Evolutionary conservation across 2,329 filamentous ascomycete genomes (phyloP), one percentile per base, ranked within the genome.

Genomic region (Xylaria sp.): DNA sequence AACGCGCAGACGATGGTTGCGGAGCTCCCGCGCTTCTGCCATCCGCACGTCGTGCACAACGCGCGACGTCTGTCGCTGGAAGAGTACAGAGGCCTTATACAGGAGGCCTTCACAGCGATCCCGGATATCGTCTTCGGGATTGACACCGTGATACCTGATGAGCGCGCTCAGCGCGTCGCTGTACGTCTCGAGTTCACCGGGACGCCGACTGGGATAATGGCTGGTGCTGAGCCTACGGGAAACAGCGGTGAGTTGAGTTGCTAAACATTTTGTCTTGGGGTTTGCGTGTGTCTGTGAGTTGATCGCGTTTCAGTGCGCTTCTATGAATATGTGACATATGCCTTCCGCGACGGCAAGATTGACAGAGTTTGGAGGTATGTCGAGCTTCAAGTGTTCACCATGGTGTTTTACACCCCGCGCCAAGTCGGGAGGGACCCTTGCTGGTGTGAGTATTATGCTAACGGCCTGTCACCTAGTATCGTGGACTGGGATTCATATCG

Each of bases 271-370:
- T 47, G 45, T 31, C 45, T 47, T 23, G 45, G 23, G 25, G 15
- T 6, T 14, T 47, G 21, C 28, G 31, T 42, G 7, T 9, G 12
- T 23, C n/a, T 12, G 17, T 42, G 46, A 51, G 42, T 55, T 52
- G 19, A 57, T 23, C 25, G 21, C 15, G 25, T 31, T 33, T 23
- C 49, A 60, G 73, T 77, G 6, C 53, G 42, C 9, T 75, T 78
- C 53, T 56, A 62, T 28, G 76, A 78, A 66, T 72, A 75, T 50
- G 76, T 73, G 28, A 74, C 75, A 17, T 79, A 78, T 55, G 68
- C 69, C 53, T 72, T 78, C 37, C 64, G 71, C 14, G 68, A 60
- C 1, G 76, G 75, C 4, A 77, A 66, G 69, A 76, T 78, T 19
- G 63, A 66, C 11, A 65, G 68, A 25, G 72, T 78, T 3, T 75